Evolutionary conservation across 306 rosid genomes (phyloP).

Genomic region (Lathyrus tuberosus): DNA sequence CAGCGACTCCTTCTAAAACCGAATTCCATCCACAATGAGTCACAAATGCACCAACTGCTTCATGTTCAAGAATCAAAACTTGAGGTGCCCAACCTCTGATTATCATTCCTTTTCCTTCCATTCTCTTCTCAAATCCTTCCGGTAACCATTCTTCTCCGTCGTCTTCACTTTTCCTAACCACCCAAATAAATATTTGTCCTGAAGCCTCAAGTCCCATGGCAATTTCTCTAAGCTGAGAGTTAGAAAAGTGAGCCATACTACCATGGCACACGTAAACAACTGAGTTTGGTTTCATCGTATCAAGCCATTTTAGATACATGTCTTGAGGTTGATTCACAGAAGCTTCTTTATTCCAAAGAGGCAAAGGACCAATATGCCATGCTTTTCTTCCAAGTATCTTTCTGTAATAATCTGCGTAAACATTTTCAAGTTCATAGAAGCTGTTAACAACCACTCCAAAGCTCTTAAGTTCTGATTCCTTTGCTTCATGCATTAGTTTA

Average conservation of each 20-base stretch:
- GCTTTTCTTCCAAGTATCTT: slow-evolving; percentile 33
- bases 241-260: slow-evolving; percentile 33
- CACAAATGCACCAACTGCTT: slow-evolving; percentile 45
- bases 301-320: slow-evolving; percentile 39
- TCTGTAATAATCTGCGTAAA: not conserved
- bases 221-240: slow-evolving; percentile 56
- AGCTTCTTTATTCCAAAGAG: slow-evolving; percentile 24
- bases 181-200: slow-evolving; percentile 53
- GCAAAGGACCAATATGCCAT: slow-evolving; percentile 56
- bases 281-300: slow-evolving; percentile 42
- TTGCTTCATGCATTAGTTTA: not conserved
- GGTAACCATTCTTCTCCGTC: slow-evolving; percentile 44
- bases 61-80: slow-evolving; percentile 45
- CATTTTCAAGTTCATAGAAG: slow-evolving; percentile 9
- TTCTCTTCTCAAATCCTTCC: slow-evolving; percentile 46
- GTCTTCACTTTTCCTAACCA: slow-evolving; percentile 32
- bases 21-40: slow-evolving; percentile 63
- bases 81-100: slow-evolving; percentile 57
- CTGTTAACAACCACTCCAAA: not conserved
- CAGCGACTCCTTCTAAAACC: slow-evolving; percentile 46
- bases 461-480: not conserved
- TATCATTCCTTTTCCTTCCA: slow-evolving; percentile 44
- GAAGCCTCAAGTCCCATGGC: slow-evolving; percentile 58
- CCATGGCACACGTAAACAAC: slow-evolving; percentile 63
- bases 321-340: slow-evolving; percentile 1